phyloP scores from a whole-genome alignment of 768 basidiomycete genomes.

The Aureoboletus auriporus region DNA sequence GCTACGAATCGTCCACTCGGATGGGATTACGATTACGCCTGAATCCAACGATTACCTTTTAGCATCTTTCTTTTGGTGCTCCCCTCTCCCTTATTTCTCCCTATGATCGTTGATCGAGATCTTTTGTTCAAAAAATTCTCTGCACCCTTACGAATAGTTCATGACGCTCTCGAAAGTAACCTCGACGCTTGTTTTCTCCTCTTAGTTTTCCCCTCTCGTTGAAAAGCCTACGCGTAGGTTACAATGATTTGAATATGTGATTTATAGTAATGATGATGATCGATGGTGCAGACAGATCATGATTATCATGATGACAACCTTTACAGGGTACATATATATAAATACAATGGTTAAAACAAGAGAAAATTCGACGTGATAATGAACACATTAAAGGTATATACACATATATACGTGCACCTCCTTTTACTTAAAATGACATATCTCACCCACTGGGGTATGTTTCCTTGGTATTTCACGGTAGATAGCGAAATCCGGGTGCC shows the following conservation, averaged over 20 bases:
- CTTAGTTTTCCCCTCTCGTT: neutral
- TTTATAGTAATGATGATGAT: no score
- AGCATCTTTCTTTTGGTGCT: neutral
- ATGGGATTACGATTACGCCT: neutral
- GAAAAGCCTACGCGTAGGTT: neutral
- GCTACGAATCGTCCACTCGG: neutral
- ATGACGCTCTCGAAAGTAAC: neutral
- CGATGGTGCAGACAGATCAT: no score
- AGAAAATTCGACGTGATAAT: no score
- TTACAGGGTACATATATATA: no score
- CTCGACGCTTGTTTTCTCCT: neutral
- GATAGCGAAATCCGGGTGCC: slow-evolving; percentile 3
- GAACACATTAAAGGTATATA: no score
- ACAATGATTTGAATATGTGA: neutral
- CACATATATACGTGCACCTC: no score
- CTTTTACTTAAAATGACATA: no score
- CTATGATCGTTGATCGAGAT: neutral
- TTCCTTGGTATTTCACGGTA: neutral
- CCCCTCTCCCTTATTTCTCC: neutral
- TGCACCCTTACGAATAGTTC: neutral
- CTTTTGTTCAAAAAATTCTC: neutral
- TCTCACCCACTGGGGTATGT: no score
- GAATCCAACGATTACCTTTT: neutral
- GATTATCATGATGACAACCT: no score
- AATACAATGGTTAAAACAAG: no score